Conservation (phyloP, 345 rosid species). For the Orychophragmus violaceus region DNA sequence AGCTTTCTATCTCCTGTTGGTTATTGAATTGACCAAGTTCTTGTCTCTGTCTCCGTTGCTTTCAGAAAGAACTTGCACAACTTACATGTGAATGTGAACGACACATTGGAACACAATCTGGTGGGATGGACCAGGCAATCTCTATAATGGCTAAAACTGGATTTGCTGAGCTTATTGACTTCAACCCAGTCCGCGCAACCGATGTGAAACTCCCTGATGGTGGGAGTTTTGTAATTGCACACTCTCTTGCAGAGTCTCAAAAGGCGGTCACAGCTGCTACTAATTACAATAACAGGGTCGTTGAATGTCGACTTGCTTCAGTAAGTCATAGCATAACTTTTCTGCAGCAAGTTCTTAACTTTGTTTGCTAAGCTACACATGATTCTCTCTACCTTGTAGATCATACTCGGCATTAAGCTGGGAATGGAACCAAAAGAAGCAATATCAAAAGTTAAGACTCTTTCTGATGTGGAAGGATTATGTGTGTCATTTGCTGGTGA, state of each 20-base stretch:
- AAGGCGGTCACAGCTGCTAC: conserved; percentile 97
- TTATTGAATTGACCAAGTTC: neutral
- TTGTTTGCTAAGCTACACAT: neutral
- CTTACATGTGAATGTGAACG: conserved; percentile 92
- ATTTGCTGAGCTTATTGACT: conserved; percentile 99
- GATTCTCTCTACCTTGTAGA: conserved; percentile 39
- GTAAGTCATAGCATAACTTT: conserved; percentile 41
- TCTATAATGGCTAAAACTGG: conserved; percentile 93
- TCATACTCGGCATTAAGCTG: conserved; percentile 75
- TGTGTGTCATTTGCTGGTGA: conserved; percentile 60
- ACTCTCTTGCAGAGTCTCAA: conserved; percentile 92
- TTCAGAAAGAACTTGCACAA: conserved; percentile 95
- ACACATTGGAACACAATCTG: conserved; percentile 96
- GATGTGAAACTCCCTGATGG: conserved; percentile 94
- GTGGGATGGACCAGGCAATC: conserved; percentile 99
- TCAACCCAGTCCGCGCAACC: conserved; percentile 93
- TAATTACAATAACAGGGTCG: conserved; percentile 94
- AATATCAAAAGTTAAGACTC: conserved; percentile 65
- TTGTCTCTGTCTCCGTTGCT: neutral
- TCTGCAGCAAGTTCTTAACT: neutral
- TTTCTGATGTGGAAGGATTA: conserved; percentile 86
- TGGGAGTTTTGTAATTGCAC: conserved; percentile 91
- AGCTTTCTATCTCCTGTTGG: neutral
- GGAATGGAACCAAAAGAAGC: conserved; percentile 82
- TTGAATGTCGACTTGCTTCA: conserved; percentile 89